These are phyloP conservation scores for Viola odorata DNA, from an alignment of 345 rosid species.

Conservation along the genomic window DNA sequence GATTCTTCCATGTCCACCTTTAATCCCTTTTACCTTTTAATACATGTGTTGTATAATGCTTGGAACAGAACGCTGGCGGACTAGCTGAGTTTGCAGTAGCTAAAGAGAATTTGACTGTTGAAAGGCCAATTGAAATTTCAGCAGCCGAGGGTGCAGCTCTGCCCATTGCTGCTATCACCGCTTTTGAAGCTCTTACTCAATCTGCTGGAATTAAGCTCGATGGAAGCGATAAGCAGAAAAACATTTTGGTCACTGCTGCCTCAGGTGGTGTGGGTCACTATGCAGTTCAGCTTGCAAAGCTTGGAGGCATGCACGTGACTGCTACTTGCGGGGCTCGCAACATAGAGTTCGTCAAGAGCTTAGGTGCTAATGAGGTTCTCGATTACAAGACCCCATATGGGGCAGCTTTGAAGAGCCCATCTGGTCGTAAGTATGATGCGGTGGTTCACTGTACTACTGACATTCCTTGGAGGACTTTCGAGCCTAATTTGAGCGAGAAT, in stretches of 20 bases:
- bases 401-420: slow-evolving; percentile 23
- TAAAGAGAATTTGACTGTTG: slow-evolving; percentile 15
- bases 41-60: too few relatives aligned
- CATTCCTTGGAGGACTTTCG: slow-evolving; percentile 24
- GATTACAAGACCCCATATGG: slow-evolving; percentile 26
- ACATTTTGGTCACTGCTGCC: slow-evolving; percentile 29
- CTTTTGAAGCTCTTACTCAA: slow-evolving; percentile 17
- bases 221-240: slow-evolving; percentile 16
- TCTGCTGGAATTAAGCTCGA: slow-evolving; percentile 20
- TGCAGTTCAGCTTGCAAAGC: slow-evolving; percentile 30
- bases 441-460: slow-evolving; percentile 22
- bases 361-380: slow-evolving; percentile 31
- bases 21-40: too few relatives aligned
- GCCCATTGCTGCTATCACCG: slow-evolving; percentile 21
- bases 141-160: slow-evolving; percentile 20
- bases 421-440: slow-evolving; percentile 26
- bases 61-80: slow-evolving; percentile 21
- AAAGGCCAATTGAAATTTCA: slow-evolving; percentile 23
- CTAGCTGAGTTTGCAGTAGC: slow-evolving; percentile 23
- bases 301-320: slow-evolving; percentile 24
- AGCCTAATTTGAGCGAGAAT: slow-evolving; percentile 19
- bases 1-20: too few relatives aligned
- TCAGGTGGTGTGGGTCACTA: slow-evolving; percentile 30
- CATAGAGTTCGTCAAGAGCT: slow-evolving; percentile 21
- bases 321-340: slow-evolving; percentile 33